These are phyloP conservation scores for Eimeria tenella DNA, from an alignment of 169 alveolate species.

Conservation along the genomic window DNA sequence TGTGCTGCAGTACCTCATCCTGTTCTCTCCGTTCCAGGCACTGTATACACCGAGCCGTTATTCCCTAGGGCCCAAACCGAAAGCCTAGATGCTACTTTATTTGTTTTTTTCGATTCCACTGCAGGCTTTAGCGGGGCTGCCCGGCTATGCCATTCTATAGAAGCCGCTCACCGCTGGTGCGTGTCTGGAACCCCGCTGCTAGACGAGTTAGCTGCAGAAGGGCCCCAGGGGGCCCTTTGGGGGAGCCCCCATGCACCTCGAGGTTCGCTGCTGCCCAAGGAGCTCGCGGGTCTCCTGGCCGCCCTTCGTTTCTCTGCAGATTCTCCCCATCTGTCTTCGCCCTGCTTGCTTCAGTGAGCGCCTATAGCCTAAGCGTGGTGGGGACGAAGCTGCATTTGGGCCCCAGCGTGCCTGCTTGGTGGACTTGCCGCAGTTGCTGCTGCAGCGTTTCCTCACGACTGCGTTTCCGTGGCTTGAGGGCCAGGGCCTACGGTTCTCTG, in stretches of 20 bases:
- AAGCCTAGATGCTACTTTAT: background rate
- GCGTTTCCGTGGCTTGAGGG: background rate
- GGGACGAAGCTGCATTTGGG: no score
- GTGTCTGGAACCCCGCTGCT: constrained; percentile 85
- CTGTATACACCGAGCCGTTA: no score
- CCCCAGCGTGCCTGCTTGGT: background rate
- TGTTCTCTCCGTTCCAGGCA: background rate
- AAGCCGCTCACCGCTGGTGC: constrained; percentile 82
- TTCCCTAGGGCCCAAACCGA: no score
- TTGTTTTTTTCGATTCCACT: background rate
- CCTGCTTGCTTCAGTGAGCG: constrained; percentile 50
- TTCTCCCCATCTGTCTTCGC: background rate
- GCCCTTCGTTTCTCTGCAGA: constrained; percentile 62
- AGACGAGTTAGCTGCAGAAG: constrained; percentile 62
- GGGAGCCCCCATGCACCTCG: constrained; percentile 19
- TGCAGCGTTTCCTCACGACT: background rate
- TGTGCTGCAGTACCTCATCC: background rate
- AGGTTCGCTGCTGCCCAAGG: constrained; percentile 79
- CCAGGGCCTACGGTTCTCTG: background rate
- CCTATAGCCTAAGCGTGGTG: no score
- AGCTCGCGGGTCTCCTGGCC: constrained; percentile 81
- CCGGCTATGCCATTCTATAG: constrained; percentile 57
- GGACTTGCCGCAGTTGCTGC: background rate
- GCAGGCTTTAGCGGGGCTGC: constrained; percentile 78
- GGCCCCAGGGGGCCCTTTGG: background rate